Evolutionary conservation across 352 stramenopile genomes (phyloP), one percentile per base, ranked within the genome.

Genomic region (Lagenidium giganteum): DNA sequence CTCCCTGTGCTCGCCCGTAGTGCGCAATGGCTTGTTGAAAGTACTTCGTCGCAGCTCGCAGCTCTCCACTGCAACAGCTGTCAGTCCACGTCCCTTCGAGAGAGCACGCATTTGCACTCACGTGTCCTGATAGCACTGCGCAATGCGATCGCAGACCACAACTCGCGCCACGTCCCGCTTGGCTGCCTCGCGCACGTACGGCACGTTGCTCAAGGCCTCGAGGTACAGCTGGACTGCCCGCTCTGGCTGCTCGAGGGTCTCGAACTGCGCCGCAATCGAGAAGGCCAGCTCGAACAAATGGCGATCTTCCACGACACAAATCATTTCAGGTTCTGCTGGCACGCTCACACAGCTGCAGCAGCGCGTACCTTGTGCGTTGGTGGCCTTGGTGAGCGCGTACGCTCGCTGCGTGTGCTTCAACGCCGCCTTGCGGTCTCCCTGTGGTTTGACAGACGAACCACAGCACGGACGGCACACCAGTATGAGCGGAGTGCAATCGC

Each of bases 221-320:
- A 85, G 58, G 41, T 92, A 92, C 49, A 79, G 88, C 28, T 63
- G 69, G 11, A 64, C 83, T 9, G 79, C 76, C 28, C 61, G 57
- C 3, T 47, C 47, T 5, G 49, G 47, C 24, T 67, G 67, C 11
- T 42, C 56, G 21, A 88, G 43, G 14, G 70, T 57, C 42, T 89
- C 77, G 45, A 83, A 87, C 56, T 89, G 79, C 20, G 79, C 76
- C 16, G 79, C 76, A 24, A 92, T 84, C 8, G 68, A 50, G 29
- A 92, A 89, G 17, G 76, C 73, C 12, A 92, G 38, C 52, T 87
- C 74, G 34, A 89, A 87, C 61, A 89, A 64, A 40, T 89, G 79
- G 0, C 69, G 72, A 52, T 92, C 79, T 91, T 54, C 7, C 12
- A 34, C 23, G 23, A 30, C 6, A 36, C 14, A 47, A 35, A 18